Base-by-base conservation (phyloP, 495 filamentous ascomycete genomes). In the Copromyces sp. region DNA sequence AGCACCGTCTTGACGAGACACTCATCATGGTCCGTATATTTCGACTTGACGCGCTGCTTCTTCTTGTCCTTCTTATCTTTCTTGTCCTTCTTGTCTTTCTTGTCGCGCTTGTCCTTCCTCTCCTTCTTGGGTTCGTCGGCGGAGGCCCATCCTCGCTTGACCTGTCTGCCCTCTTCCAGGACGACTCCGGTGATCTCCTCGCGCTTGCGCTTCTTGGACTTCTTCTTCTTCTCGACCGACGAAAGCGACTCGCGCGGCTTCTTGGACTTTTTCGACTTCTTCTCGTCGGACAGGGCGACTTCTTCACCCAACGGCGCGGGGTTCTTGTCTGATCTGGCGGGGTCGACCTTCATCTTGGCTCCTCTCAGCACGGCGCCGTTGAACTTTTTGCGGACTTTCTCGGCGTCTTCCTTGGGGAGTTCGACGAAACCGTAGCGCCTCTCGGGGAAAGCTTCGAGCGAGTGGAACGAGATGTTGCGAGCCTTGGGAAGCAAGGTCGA, bases 91-190 rank as follows among this genome's bases (percentile, higher is more conserved):
- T 87, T 85, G 72, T 84, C 77, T 73, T 85, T 81, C 72, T 87
- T 86, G 72, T 84, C 76, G 17, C 74, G 81, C 74, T 85, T 85
- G 16, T 83, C 81, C 75, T 89, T 61, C 73, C 86, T 85, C 72
- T 82, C 80, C 39, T 87, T 83, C 73, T 86, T 85, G 75, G 87
- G 85, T 41, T 84, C 83, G 20, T 85, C 83, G 5, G 90, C 84
- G 45, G 91, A 90, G 9, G 92, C 95, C 95, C 95, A 98, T 16
- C 95, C 95, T 72, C 95, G 84, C 83, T 95, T 96, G 61, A 99
- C 90, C 76, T 90, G 90, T 44, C 95, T 86, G 38, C 85, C 90
- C 7, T 90, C 84, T 11, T 91, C 87, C 29, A 99, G 82, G 75
- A 94, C 90, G 45, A 91, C 81, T 3, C 93, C 95, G 12, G 86